Evolutionary conservation across 805 yeast genomes (phyloP).

Genomic region (Candida piceae): DNA sequence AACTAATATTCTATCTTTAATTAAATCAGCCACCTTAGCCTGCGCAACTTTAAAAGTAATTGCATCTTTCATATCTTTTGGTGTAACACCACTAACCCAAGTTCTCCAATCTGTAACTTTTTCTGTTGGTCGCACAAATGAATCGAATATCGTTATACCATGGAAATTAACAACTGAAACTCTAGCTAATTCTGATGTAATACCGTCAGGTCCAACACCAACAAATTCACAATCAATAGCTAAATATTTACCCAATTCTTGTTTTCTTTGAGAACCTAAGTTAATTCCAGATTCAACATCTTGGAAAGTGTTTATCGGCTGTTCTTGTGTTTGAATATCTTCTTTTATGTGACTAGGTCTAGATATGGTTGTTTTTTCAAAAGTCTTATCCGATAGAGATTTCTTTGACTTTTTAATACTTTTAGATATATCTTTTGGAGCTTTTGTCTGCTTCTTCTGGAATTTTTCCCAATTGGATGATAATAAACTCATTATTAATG

Average conservation of each 20-base stretch:
- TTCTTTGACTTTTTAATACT: background rate
- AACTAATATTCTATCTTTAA: conserved; percentile 56
- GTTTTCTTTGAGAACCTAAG: conserved; percentile 22
- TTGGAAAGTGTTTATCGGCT: no score
- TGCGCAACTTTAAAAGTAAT: conserved; percentile 66
- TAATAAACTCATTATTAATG: conserved; percentile 3
- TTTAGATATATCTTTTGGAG: conserved; percentile 6
- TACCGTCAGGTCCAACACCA: conserved; percentile 76
- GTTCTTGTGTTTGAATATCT: no score
- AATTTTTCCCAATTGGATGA: conserved; percentile 23
- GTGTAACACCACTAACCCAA: conserved; percentile 82
- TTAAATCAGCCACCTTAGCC: conserved; percentile 42
- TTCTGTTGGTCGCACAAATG: conserved; percentile 70
- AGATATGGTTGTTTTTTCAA: background rate
- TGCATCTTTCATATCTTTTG: conserved; percentile 65
- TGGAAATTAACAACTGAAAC: conserved; percentile 82
- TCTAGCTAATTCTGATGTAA: conserved; percentile 70
- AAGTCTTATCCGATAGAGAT: background rate
- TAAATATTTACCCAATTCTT: conserved; percentile 61
- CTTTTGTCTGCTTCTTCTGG: conserved; percentile 7
- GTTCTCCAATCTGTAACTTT: conserved; percentile 88
- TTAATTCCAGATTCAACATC: no score
- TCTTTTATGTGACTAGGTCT: no score
- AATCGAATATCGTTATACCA: conserved; percentile 68
- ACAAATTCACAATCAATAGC: conserved; percentile 95